Percentiles rank a stretch among this genome's conserved stretches.
Conservation (phyloP, 2,329 filamentous ascomycete genomes). For the Orbilia brochopaga region DNA sequence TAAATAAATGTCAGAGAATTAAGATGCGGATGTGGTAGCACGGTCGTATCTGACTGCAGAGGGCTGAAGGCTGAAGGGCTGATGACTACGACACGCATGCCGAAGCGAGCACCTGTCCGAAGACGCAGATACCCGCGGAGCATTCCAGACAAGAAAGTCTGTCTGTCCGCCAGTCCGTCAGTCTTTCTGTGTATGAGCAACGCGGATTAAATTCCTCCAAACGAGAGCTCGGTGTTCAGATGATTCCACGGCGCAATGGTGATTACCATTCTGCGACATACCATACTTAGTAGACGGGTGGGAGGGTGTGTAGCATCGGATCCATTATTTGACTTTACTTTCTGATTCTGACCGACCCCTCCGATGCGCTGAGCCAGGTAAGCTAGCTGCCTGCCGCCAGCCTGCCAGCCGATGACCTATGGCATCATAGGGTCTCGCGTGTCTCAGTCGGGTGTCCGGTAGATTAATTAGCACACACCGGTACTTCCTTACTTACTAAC, state of each 20-base stretch:
- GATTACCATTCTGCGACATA: no score
- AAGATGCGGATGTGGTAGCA: no score
- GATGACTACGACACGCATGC: constrained; percentile 29
- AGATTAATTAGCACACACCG: background rate
- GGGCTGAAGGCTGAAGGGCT: constrained; percentile 42
- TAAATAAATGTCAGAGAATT: background rate
- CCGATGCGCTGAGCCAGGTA: background rate
- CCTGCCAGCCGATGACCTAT: constrained; percentile 23
- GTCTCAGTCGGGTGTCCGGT: constrained; percentile 22
- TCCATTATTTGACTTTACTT: background rate
- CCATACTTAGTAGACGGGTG: no score
- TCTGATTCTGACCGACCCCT: constrained; percentile 13
- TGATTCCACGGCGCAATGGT: no score
- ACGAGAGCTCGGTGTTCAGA: constrained; percentile 20
- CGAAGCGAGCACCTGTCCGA: constrained; percentile 39
- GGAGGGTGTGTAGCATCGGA: background rate
- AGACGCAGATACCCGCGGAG: constrained; percentile 20
- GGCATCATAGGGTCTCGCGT: constrained; percentile 43
- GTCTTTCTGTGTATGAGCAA: no score
- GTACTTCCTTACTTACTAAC: no score
- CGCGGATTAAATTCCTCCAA: background rate
- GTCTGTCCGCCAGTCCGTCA: no score
- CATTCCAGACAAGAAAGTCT: no score
- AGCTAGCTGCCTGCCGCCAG: constrained; percentile 12
- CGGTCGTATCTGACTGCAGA: constrained; percentile 8